Percentiles rank a stretch among this genome's conserved stretches.
Conservation (phyloP, 164 flowering plant genomes). For the Protea cynaroides region DNA sequence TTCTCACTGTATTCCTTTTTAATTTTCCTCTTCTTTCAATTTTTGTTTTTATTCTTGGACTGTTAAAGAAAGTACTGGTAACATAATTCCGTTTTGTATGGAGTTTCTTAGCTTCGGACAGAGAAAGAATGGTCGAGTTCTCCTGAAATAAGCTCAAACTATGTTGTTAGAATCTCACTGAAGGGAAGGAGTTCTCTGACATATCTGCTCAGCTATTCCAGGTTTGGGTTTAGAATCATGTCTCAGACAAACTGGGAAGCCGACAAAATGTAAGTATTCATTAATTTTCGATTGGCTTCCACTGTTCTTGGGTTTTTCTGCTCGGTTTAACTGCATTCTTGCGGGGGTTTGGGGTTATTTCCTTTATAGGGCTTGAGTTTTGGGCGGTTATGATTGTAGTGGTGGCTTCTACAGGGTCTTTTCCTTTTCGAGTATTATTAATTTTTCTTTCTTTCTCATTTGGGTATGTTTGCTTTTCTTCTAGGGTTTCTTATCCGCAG, state of each 20-base stretch:
- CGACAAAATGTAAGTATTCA: constrained; percentile 26
- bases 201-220: constrained; percentile 4
- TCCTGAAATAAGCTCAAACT: neutral
- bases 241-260: constrained; percentile 80
- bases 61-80: neutral
- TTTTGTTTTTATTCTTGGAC: neutral
- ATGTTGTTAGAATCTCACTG: constrained; percentile 7
- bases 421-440: neutral
- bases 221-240: constrained; percentile 38
- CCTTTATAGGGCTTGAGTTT: neutral
- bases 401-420: neutral
- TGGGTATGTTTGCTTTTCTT: constrained; percentile 1
- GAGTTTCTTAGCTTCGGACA: neutral
- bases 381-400: neutral
- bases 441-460: neutral
- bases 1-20: neutral
- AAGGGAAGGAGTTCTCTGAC: constrained; percentile 6
- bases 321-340: neutral
- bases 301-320: neutral
- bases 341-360: neutral
- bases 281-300: neutral
- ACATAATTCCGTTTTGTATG: neutral
- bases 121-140: neutral
- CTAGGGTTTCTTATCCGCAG: constrained; percentile 6
- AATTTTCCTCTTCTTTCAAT: neutral